Base-by-base conservation (phyloP, 2,329 filamentous ascomycete species). In the Zarea fungicola region DNA sequence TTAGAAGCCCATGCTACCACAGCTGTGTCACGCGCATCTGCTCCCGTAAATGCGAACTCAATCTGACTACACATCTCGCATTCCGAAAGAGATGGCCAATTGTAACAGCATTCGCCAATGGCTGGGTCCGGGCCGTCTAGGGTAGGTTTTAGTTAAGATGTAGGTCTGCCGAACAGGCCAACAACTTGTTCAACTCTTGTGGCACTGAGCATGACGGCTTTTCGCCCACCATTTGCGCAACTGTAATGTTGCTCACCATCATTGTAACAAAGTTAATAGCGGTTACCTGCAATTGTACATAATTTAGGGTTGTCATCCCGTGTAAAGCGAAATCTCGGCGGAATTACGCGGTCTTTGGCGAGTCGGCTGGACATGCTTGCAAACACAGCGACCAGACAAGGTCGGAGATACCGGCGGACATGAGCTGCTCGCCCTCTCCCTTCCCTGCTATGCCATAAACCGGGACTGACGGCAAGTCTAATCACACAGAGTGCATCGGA, bases 1-100 rank as follows among this genome's bases (percentile, higher is more conserved):
- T 42, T 49, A 43, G 47, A 49, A 42, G 46, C 46, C 26, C 44
- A 32, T 35, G 26, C 44, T 28, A 47, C 19, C 26, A 4, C 23
- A 13, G 42, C 13, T 29, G 26, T 29, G 7, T 7, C 7, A 29
- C 7, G 7, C 26, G 13, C 7, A 7, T 29, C 26, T n/a, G n/a
- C n/a, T 19, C 16, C 39, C 22, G 39, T 26, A 42, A 42, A 42
- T 6, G 29, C 42, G 25, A 44, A 21, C 26, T 31, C 42, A 34
- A 44, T 31, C 26, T 31, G 25, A n/a, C n/a, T n/a, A n/a, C n/a
- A n/a, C n/a, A 29, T 29, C 26, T 29, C 7, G 26, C 26, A 29
- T 29, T 29, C 26, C n/a, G n/a, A n/a, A 29, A 29, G 26, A 29
- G 26, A 7, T 29, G 26, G n/a, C n/a, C n/a, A n/a, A n/a, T n/a